Base-by-base conservation (phyloP, 768 basidiomycete genomes). In the Leccinellum luteum region DNA sequence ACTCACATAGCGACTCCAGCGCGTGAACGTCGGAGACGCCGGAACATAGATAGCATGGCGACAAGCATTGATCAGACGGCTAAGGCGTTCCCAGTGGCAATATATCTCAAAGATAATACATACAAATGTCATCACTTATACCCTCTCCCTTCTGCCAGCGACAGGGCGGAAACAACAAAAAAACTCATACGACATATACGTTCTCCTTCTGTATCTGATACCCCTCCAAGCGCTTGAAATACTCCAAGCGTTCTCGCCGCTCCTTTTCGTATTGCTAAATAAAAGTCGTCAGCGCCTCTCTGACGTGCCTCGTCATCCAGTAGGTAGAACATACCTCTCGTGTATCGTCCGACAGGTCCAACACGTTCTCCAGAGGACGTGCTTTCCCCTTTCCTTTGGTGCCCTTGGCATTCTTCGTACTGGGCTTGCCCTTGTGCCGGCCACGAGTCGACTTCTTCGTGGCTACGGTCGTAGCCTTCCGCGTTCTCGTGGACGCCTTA, bases 131-230 rank as follows among this genome's bases (percentile, higher is more conserved):
- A 49, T 51, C 51, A 10, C 56, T n/a, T 28, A 56, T 27, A 21
- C 34, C 38, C 51, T 3, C 30, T 12, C 14, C n/a, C 30, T 10
- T 30, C 48, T 50, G 45, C 30, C 14, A 59, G 8, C 34, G 30
- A 38, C 32, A n/a, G 49, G 48, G 23, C n/a, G 48, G 28, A n/a
- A 32, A 9, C 15, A 51, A 13, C 12, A 9, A 19, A 27, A 41
- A 52, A 32, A 25, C 17, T 82, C 74, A 84, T 55, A 85, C 74
- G 50, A 85, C 73, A 67, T 82, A 85, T 38, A 85, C 81, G 52
- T 83, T 80, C 65, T 85, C 84, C 55, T 80, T 81, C 60, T 78
- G 78, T 35, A 85, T 73, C 60, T 79, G 74, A 59, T 83, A 85
- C 7, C 74, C 75, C 19, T 83, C 78, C 28, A 85, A 60, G 43